phyloP scores from a whole-genome alignment of 768 basidiomycete species.

The Phylloporus rhodoxanthus region DNA sequence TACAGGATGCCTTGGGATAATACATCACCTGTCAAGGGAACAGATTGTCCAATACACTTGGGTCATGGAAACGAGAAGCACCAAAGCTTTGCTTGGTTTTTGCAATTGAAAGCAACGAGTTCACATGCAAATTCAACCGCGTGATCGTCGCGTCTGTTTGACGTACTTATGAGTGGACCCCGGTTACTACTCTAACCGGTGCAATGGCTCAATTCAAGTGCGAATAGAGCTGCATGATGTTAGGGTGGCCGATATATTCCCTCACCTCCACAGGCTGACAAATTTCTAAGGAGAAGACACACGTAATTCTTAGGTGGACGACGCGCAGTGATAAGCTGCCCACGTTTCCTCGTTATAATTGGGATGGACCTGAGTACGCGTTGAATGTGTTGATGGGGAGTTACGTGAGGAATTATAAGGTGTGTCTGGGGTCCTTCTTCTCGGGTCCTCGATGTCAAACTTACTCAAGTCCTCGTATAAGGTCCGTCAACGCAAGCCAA shows the following conservation, averaged over 20 bases:
- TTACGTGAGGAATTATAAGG: slow-evolving; percentile 19
- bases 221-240: neutral
- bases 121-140: neutral
- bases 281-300: slow-evolving; percentile 2
- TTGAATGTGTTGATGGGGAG: neutral
- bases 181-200: slow-evolving; percentile 1
- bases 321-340: neutral
- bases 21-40: neutral
- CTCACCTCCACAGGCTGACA: slow-evolving; percentile 2
- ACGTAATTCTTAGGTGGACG: slow-evolving; percentile 3
- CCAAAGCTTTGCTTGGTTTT: neutral
- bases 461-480: slow-evolving; percentile 42
- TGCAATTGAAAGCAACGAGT: neutral
- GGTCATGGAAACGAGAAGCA: neutral
- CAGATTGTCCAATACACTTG: neutral
- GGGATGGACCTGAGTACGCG: too few species aligned
- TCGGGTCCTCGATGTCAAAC: slow-evolving; percentile 23
- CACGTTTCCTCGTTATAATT: slow-evolving; percentile 6
- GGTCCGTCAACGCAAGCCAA: slow-evolving; percentile 49
- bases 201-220: neutral
- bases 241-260: slow-evolving; percentile 3
- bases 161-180: slow-evolving; percentile 24
- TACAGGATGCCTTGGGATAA: slow-evolving; percentile 6
- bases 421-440: slow-evolving; percentile 27
- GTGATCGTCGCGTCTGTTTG: slow-evolving; percentile 3